These are phyloP conservation scores for Climacium dendroides DNA, from an alignment of 225 moss, liverwort and hornwort species.

Conservation along the genomic window DNA sequence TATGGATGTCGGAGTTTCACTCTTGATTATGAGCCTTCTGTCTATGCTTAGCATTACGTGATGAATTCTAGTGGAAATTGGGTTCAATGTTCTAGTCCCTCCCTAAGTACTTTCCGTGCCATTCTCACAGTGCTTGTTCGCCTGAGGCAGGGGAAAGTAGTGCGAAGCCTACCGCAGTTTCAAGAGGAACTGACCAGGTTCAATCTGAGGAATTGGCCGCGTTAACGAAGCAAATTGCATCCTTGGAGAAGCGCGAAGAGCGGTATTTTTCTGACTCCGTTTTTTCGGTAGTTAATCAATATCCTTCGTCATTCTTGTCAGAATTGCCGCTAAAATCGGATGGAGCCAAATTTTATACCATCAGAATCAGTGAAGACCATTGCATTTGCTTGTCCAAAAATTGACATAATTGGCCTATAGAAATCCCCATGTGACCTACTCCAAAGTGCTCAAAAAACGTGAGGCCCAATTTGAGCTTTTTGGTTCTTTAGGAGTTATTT, in stretches of 20 bases:
- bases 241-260: slow-evolving; percentile 88
- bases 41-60: not conserved
- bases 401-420: not conserved
- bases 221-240: slow-evolving; percentile 67
- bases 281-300: not conserved
- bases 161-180: not conserved
- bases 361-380: not conserved
- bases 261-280: slow-evolving; percentile 25
- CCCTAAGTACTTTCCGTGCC: not conserved
- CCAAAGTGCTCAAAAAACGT: not conserved
- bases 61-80: not conserved
- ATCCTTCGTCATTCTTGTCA: not conserved
- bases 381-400: not conserved
- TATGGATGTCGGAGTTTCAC: not conserved
- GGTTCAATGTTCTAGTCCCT: not conserved
- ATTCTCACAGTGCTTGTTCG: not conserved
- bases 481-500: not conserved
- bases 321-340: not conserved
- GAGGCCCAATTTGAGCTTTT: not conserved
- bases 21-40: not conserved
- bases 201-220: slow-evolving; percentile 41
- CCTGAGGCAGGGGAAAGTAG: slow-evolving; percentile 26
- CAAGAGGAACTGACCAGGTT: slow-evolving; percentile 2
- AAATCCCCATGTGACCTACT: not conserved
- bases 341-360: not conserved